Evolutionary conservation across 2,329 filamentous ascomycete genomes (phyloP), one percentile per base, ranked within the genome.

Genomic region (Eutypa lata): DNA sequence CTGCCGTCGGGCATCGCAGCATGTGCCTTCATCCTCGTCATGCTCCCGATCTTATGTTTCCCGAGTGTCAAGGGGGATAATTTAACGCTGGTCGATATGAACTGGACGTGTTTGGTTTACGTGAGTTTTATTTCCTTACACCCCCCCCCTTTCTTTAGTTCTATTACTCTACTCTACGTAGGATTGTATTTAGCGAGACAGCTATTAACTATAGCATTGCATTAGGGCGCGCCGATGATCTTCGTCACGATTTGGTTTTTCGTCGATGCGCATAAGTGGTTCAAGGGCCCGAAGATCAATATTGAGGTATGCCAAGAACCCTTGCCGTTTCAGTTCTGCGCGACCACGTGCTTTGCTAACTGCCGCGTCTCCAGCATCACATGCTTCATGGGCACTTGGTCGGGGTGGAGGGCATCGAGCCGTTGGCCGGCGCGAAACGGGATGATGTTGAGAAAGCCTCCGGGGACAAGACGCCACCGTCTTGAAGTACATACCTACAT

Each of bases 211-310:
- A n/a, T n/a, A n/a, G n/a, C 7, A 24, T 14, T 21, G 16, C 37
- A 24, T 16, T 57, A 86, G 68, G 85, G 84, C 5, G 84, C 73
- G 2, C 80, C 83, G 0, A 88, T 88, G 84, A 53, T 82, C 3
- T 64, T 76, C 3, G 74, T 83, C 4, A 70, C 76, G 2, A 67
- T 85, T 14, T 89, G 84, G 83, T 89, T 84, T 76, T 70, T 81
- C 40, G 69, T 88, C 4, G 78, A 80, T 58, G 86, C 86, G 10
- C 75, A 75, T 47, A 85, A 81, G 62, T 89, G 86, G 86, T 89
- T 89, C 69, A 86, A 82, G 61, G 86, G 86, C 0, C 86, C 86
- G 0, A 87, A 83, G 71, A 80, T 89, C 55, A 88, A 88, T 61
- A 72, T 88, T 24, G 78, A 83, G 53, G 65, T 67, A 58, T 49